Base-by-base conservation (phyloP, 306 rosid species). In the Begonia fuchsioides region DNA sequence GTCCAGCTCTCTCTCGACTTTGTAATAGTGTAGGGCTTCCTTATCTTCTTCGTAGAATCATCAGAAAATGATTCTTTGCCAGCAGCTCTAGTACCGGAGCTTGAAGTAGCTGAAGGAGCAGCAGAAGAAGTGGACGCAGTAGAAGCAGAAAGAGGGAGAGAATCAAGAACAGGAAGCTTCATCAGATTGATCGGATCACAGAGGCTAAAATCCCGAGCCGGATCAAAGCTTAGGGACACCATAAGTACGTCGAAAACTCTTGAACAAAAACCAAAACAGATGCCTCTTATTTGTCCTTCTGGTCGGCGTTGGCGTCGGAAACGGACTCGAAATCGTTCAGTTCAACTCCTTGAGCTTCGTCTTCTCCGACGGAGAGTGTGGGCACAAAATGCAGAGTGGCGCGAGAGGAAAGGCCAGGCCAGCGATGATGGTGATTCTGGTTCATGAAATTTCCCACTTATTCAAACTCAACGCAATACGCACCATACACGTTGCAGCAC, bases 1-100 rank as follows among this genome's bases (percentile, higher is more conserved):
- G 87, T 81, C 95, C 92, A 90, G 81, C 82, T 85, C 76, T 90
- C 95, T 63, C 97, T 74, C 0, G 97, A 79, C 74, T 90, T 90
- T 41, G 87, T 90, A 68, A 90, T 81, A 46, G 97, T 84, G 38
- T 90, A 90, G 2, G 95, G 92, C 52, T 90, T 90, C 20, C 95
- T 71, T 69, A 85, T 69, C 87, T 85, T 90, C 87, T 81, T 90
- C 56, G 38, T 76, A 20, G 47, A 66, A 69, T 81, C 94, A 14
- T 70, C 78, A 53, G 47, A 68, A 18, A 62, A 56, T 39, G 67
- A 55, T 18, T 54, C 8, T 51, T 52, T 12, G 49, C 43, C 14
- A 8, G 44, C 16, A 54, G 40, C n/a, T 12, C 39, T 53, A 45
- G 59, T 20, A 18, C 59, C 35, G 12, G 55, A 13, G 5, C 58